Evolutionary conservation across 352 stramenopile genomes (phyloP).

Genomic region (Globisporangium nagaii): DNA sequence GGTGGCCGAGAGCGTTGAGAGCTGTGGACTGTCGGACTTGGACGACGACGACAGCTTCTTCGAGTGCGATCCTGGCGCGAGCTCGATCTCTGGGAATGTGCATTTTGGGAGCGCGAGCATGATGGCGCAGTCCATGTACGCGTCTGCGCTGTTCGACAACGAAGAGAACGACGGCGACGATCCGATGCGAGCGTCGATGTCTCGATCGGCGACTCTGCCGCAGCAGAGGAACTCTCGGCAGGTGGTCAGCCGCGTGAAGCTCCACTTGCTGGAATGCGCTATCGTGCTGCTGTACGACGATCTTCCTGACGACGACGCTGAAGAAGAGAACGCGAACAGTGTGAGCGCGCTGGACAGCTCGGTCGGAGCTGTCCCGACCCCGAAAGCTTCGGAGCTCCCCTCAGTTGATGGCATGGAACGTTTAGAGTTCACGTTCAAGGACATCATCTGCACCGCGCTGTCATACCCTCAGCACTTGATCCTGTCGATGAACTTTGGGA

Average conservation of each 20-base stretch:
- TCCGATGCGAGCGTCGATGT: background rate
- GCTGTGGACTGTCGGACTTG: conserved; percentile 73
- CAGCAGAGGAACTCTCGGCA: conserved; percentile 20
- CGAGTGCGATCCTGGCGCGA: conserved; percentile 67
- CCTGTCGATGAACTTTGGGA: conserved; percentile 50
- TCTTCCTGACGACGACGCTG: conserved; percentile 46
- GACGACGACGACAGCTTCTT: conserved; percentile 85
- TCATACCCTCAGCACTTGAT: conserved; percentile 51
- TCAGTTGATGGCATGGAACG: conserved; percentile 60
- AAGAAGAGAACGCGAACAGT: conserved; percentile 17
- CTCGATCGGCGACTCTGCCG: background rate
- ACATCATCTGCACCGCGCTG: conserved; percentile 63
- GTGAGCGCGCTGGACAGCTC: conserved; percentile 18
- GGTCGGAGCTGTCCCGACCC: conserved; percentile 16
- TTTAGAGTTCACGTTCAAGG: conserved; percentile 59
- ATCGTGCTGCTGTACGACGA: conserved; percentile 81
- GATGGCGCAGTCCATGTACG: conserved; percentile 82
- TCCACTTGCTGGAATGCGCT: conserved; percentile 74
- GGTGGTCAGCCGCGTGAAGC: conserved; percentile 59
- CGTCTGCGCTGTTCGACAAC: conserved; percentile 57
- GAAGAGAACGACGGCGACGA: conserved; percentile 21
- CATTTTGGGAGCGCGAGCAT: conserved; percentile 33
- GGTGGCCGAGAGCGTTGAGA: conserved; percentile 73
- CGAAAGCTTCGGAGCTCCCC: conserved; percentile 33
- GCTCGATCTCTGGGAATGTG: conserved; percentile 24